Evolutionary conservation across 2,329 filamentous ascomycete genomes (phyloP).

Genomic region (Cercospora beticola): DNA sequence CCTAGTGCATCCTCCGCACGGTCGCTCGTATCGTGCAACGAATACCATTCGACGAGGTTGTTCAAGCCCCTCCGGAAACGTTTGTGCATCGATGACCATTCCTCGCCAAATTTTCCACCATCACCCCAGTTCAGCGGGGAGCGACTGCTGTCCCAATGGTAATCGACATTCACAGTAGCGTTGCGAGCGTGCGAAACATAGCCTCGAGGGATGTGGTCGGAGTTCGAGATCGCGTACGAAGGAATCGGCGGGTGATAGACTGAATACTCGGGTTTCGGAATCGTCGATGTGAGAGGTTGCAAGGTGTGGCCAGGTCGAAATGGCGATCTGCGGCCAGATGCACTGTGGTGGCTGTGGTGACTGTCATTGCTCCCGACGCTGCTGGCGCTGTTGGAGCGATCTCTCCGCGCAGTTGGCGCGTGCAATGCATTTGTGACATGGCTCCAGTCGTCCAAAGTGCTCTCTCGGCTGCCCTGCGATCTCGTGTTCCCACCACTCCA

Average conservation of each 20-base stretch:
- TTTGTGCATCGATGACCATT: conserved; percentile 94
- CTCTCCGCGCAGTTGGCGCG: conserved; percentile 43
- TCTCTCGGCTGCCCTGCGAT: conserved; percentile 25
- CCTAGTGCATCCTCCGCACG: conserved; percentile 38
- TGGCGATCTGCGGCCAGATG: conserved; percentile 32
- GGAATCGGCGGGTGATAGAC: conserved; percentile 74
- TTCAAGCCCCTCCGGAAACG: conserved; percentile 79
- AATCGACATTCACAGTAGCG: conserved; percentile 82
- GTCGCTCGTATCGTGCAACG: conserved; percentile 43
- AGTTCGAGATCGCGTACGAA: conserved; percentile 76
- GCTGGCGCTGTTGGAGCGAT: conserved; percentile 51
- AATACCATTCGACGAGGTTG: conserved; percentile 81
- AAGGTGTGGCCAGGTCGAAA: conserved; percentile 29
- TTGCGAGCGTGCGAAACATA: conserved; percentile 90
- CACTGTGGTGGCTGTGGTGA: conserved; percentile 14
- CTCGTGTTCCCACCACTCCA: conserved; percentile 49
- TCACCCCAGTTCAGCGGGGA: conserved; percentile 77
- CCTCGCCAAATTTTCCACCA: conserved; percentile 84
- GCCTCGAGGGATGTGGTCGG: conserved; percentile 78
- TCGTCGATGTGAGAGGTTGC: conserved; percentile 30
- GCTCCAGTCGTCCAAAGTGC: conserved; percentile 33
- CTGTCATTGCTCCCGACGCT: conserved; percentile 37
- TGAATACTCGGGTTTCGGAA: conserved; percentile 35
- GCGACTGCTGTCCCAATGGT: conserved; percentile 92
- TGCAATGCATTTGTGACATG: conserved; percentile 31